Conservation (phyloP, 345 rosid genomes). For the Camelina hispida region DNA sequence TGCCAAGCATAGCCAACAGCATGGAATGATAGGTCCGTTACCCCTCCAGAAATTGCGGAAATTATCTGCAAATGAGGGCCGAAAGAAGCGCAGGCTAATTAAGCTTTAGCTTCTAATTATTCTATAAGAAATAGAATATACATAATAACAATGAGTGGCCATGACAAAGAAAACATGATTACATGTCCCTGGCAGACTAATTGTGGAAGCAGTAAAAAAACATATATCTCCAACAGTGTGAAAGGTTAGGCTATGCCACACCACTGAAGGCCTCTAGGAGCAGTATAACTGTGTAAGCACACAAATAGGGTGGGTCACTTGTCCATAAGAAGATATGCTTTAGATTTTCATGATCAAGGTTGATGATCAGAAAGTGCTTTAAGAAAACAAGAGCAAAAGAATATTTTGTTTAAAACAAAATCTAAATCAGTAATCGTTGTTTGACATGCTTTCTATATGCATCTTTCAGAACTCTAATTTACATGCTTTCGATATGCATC, state of each 20-base stretch:
- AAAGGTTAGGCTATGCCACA: slow-evolving; percentile 5
- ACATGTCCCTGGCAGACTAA: not conserved
- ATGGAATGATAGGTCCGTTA: slow-evolving; percentile 89
- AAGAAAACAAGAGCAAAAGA: not conserved
- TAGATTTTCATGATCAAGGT: not conserved
- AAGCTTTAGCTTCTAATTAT: not conserved
- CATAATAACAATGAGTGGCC: not conserved
- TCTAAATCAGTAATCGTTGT: not conserved
- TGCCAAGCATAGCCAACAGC: slow-evolving; percentile 97
- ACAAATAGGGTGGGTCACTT: slow-evolving; percentile 1
- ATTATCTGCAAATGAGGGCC: slow-evolving; percentile 60
- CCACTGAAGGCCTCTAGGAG: not conserved
- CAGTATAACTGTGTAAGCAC: not conserved
- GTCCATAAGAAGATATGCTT: slow-evolving; percentile 1
- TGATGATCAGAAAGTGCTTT: not conserved
- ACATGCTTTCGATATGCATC: not conserved
- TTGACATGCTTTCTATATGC: not conserved
- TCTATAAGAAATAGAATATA: not conserved
- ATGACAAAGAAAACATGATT: not conserved
- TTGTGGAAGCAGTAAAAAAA: not conserved
- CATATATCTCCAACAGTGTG: not conserved
- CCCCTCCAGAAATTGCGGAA: slow-evolving; percentile 96
- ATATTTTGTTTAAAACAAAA: not conserved
- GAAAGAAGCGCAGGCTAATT: not conserved
- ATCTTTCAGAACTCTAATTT: not conserved